Base-by-base conservation (phyloP, 164 flowering plant genomes). In the Umbellularia californica region DNA sequence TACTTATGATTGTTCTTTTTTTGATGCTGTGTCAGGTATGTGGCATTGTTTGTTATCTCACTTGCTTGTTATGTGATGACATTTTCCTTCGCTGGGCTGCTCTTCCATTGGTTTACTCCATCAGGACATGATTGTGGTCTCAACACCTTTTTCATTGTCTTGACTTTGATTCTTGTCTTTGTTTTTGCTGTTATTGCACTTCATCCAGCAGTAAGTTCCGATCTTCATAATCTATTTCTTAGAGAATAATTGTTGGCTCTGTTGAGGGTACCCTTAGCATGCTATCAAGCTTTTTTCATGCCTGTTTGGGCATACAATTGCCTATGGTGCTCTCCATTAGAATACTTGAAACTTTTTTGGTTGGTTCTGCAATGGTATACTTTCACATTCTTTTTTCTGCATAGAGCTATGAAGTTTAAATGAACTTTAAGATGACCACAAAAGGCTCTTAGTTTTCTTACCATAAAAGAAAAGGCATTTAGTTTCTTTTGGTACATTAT, bases 51-150 rank as follows among this genome's bases (percentile, higher is more conserved):
- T 74, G 90, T 88, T 72, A 93, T 91, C 81, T 91, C 98, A 76
- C 88, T 93, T 69, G 88, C 85, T 27, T 95, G 97, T 78, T 95
- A 93, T 73, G 74, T 90, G 77, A 86, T 83, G 28, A 84, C 98
- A 65, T 85, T 92, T 80, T 83, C 78, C 76, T 95, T 93, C 81
- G 87, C 96, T 20, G 97, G 94, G 71, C 85, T 95, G 80, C 95
- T 93, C 70, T 95, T 95, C 84, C 93, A 92, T 74, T 91, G 87
- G 80, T 95, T 95, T 79, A 84, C 92, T 30, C 96, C 98, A 71
- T 90, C 97, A 72, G 99, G 97, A 74, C 90, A 90, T 63, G 99
- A 95, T 71, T 95, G 99, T 87, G 96, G 97, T 65, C 88, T 95
- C 74, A 95, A 95, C 81, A 93, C 94, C 72, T 93, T 91, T 82